phyloP scores from a whole-genome alignment of 441 rosid genomes.

The Populus hybrid region DNA sequence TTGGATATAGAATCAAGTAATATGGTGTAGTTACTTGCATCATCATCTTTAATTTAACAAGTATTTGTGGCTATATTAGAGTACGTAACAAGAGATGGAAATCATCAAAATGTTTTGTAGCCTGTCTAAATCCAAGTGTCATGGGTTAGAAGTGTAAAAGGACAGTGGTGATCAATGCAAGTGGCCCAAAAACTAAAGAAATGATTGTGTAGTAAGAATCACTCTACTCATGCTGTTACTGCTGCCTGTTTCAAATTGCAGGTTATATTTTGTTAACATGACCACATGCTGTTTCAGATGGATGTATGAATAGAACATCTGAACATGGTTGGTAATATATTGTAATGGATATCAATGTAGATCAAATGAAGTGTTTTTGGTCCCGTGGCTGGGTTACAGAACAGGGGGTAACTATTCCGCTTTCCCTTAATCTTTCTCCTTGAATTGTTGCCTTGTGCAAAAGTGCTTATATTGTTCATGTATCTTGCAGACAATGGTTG shows the following conservation, averaged over 20 bases:
- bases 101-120: not conserved
- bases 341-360: not conserved
- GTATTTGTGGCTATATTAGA: not conserved
- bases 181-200: not conserved
- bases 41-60: constrained; percentile 7
- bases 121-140: not conserved
- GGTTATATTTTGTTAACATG: not conserved
- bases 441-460: not conserved
- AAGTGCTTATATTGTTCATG: constrained; percentile 6
- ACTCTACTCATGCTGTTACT: not conserved
- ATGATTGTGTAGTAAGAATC: not conserved
- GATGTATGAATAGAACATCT: constrained; percentile 4
- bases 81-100: not conserved
- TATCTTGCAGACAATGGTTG: constrained; percentile 77
- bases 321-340: not conserved
- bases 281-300: not conserved
- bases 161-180: not conserved
- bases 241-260: not conserved
- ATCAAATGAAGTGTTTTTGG: not conserved
- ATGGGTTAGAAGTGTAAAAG: constrained; percentile 1
- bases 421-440: not conserved
- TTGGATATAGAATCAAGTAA: constrained; percentile 11
- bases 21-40: not conserved
- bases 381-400: not conserved
- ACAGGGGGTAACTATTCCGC: not conserved